phyloP scores from a whole-genome alignment of 352 stramenopile species.

The Globisporangium nagaii region DNA sequence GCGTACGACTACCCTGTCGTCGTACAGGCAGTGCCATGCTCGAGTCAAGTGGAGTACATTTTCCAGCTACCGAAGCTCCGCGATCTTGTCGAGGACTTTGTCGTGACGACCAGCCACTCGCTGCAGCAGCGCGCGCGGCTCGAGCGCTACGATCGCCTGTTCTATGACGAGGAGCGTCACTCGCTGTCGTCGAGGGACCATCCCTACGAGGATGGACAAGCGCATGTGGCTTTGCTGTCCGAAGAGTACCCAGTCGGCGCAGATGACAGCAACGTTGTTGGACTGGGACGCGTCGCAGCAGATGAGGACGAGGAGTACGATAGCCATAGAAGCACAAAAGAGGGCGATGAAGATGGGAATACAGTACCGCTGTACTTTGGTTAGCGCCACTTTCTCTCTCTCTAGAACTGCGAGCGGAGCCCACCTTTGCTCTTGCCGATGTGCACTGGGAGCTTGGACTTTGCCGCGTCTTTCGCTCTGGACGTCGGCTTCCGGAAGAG shows the following conservation, averaged over 20 bases:
- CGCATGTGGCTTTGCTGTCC: not conserved
- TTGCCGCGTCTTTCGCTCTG: conserved; percentile 20
- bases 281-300: not conserved
- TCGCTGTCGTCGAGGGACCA: not conserved
- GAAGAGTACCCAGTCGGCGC: not conserved
- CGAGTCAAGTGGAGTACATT: not conserved
- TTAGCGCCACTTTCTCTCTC: conserved; percentile 14
- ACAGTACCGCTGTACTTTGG: conserved; percentile 8
- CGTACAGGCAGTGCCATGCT: not conserved
- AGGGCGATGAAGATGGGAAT: not conserved
- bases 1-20: not conserved
- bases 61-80: conserved; percentile 5
- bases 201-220: not conserved
- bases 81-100: conserved; percentile 10
- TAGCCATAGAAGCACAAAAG: not conserved
- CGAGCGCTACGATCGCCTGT: conserved; percentile 10
- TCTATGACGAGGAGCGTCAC: conserved; percentile 3
- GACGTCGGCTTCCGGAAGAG: conserved; percentile 61
- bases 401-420: conserved; percentile 58
- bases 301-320: not conserved
- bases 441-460: conserved; percentile 57
- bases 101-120: conserved; percentile 5
- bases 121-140: conserved; percentile 6
- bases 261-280: not conserved
- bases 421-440: conserved; percentile 83